phyloP scores from a whole-genome alignment of 768 basidiomycete species.

The Psilocybe cubensis region DNA sequence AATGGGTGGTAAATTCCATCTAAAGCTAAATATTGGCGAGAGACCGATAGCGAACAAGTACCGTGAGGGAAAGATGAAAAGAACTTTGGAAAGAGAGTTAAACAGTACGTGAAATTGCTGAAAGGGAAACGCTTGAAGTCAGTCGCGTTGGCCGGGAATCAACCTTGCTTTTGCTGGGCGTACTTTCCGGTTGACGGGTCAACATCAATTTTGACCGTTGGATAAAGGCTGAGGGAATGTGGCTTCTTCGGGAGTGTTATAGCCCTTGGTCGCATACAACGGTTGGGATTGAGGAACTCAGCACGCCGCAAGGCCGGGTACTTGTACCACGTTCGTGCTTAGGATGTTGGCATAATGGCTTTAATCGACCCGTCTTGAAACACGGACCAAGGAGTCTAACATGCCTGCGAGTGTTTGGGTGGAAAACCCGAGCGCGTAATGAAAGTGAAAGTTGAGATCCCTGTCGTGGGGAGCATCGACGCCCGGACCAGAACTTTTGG shows the following conservation, averaged over 20 bases:
- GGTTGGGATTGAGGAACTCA: slow-evolving; percentile 66
- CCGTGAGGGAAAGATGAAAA: slow-evolving; percentile 85
- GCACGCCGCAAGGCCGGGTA: slow-evolving; percentile 57
- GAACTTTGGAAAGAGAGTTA: slow-evolving; percentile 82
- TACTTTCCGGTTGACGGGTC: slow-evolving; percentile 62
- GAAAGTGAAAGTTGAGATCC: slow-evolving; percentile 73
- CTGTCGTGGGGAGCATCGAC: slow-evolving; percentile 71
- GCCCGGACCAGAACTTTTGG: slow-evolving; percentile 75
- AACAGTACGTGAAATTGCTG: slow-evolving; percentile 83
- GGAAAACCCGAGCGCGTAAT: slow-evolving; percentile 70
- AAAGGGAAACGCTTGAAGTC: slow-evolving; percentile 79
- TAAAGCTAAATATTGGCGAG: slow-evolving; percentile 84
- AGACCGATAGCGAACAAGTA: slow-evolving; percentile 87
- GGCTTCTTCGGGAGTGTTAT: slow-evolving; percentile 72
- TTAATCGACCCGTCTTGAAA: slow-evolving; percentile 84
- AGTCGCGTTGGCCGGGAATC: slow-evolving; percentile 60
- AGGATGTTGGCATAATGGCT: slow-evolving; percentile 81
- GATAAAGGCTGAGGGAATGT: slow-evolving; percentile 65
- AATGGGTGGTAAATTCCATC: slow-evolving; percentile 84
- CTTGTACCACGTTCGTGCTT: slow-evolving; percentile 59
- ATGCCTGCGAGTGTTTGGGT: slow-evolving; percentile 81
- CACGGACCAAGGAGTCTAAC: slow-evolving; percentile 89
- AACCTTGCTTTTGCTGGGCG: slow-evolving; percentile 56
- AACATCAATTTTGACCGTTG: slow-evolving; percentile 66
- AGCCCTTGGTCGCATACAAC: slow-evolving; percentile 56